Percentiles rank a stretch among this genome's conserved stretches.
Conservation (phyloP, 805 yeast species). For the Metschnikowia similis region DNA sequence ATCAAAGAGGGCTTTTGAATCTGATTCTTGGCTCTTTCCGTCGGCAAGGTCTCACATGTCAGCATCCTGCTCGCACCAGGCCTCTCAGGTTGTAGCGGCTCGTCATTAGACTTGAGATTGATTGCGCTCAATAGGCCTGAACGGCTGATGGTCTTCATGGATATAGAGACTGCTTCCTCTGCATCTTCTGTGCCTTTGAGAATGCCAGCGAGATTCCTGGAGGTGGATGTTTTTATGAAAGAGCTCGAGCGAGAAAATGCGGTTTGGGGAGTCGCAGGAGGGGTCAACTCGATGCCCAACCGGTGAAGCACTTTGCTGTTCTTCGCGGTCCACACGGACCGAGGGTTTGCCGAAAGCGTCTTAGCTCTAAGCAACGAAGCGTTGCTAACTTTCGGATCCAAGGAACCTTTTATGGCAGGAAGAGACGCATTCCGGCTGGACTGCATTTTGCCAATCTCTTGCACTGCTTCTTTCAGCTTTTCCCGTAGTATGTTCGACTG, state of each 20-base stretch:
- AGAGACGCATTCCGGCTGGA: conserved; percentile 13
- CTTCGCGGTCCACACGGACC: conserved; percentile 23
- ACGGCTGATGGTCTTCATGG: neutral
- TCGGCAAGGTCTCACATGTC: neutral
- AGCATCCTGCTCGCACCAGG: neutral
- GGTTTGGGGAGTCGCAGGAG: conserved; percentile 12
- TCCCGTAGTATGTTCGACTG: conserved; percentile 23
- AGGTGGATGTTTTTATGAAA: conserved; percentile 34
- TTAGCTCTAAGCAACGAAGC: conserved; percentile 35
- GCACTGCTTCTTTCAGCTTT: conserved; percentile 28
- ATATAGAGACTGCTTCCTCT: neutral
- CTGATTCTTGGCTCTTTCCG: neutral
- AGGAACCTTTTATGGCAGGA: conserved; percentile 19
- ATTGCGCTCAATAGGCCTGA: neutral
- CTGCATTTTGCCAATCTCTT: conserved; percentile 17
- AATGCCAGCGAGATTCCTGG: conserved; percentile 25
- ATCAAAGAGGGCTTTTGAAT: conserved; percentile 18
- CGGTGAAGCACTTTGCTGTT: conserved; percentile 33
- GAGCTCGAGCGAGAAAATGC: conserved; percentile 17
- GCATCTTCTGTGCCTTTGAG: conserved; percentile 10
- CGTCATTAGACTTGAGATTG: neutral
- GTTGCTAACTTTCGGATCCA: conserved; percentile 33
- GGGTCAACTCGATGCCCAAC: conserved; percentile 31
- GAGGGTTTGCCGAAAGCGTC: conserved; percentile 24
- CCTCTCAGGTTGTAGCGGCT: neutral